phyloP scores from a whole-genome alignment of 2,329 filamentous ascomycete species.

The Huntiella omanensis region DNA sequence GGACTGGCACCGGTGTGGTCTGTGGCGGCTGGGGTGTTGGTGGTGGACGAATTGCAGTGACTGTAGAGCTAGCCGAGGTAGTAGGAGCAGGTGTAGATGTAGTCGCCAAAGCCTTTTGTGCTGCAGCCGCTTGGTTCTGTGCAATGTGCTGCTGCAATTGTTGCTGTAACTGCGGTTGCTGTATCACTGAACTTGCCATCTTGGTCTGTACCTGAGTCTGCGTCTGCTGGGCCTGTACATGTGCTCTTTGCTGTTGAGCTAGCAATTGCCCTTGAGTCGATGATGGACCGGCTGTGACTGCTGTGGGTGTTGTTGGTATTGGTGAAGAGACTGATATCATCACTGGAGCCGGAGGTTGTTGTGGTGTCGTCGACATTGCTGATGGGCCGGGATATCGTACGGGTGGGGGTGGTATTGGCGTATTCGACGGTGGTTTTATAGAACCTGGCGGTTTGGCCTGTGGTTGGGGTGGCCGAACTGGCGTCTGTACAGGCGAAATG shows the following conservation, averaged over 20 bases:
- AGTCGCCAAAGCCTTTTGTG: neutral
- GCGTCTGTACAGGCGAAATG: neutral
- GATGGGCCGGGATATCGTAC: too few relatives aligned
- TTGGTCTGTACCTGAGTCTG: neutral
- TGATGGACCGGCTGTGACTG: too few relatives aligned
- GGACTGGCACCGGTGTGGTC: neutral
- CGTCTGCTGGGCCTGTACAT: neutral
- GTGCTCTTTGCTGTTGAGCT: neutral
- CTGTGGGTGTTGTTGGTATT: too few relatives aligned
- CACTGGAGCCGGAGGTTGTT: too few relatives aligned
- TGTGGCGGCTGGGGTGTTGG: neutral
- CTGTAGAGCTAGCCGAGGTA: neutral
- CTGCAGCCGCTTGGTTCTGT: conserved; percentile 7
- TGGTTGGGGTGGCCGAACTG: neutral
- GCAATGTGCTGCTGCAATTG: too few relatives aligned
- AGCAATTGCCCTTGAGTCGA: too few relatives aligned
- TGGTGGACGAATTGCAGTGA: neutral
- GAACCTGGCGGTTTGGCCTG: too few relatives aligned
- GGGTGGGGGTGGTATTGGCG: too few relatives aligned
- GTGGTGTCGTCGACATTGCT: too few relatives aligned
- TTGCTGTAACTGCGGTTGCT: neutral
- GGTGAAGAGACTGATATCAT: too few relatives aligned
- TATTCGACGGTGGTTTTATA: too few relatives aligned
- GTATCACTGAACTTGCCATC: neutral
- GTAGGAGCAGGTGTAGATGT: conserved; percentile 19